phyloP scores from a whole-genome alignment of 1,284 basidiomycete genomes.

The Rhodotorula sp. region DNA sequence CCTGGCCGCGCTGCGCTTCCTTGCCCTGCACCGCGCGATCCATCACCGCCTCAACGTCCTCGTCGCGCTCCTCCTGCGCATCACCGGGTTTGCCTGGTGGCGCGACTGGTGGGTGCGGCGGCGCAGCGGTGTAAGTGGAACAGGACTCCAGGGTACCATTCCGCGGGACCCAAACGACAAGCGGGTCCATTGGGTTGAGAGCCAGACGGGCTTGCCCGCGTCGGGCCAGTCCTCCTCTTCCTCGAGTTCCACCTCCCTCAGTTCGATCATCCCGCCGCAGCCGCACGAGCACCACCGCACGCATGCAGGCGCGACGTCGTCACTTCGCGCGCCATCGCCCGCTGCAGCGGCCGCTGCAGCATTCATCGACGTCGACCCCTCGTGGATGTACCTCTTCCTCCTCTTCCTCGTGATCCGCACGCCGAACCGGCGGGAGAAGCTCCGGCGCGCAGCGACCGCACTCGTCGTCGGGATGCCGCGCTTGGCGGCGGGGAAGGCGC shows the following conservation, averaged over 20 bases:
- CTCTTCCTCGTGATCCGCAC: slow-evolving; percentile 31
- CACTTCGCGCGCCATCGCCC: background rate
- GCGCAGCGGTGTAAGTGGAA: background rate
- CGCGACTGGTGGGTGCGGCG: background rate
- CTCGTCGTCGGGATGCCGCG: slow-evolving; percentile 1
- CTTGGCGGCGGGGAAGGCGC: background rate
- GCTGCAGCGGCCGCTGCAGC: background rate
- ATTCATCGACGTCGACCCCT: slow-evolving; percentile 24
- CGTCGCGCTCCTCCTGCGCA: slow-evolving; percentile 14
- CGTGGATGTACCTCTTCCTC: slow-evolving; percentile 22
- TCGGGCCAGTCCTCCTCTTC: background rate
- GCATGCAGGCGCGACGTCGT: background rate
- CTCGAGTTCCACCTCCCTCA: slow-evolving; percentile 1
- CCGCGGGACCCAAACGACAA: background rate
- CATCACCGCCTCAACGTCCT: slow-evolving; percentile 21
- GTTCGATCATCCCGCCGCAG: slow-evolving; percentile 2
- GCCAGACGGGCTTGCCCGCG: background rate
- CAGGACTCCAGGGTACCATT: too few relatives aligned
- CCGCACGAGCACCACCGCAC: background rate
- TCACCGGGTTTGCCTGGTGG: slow-evolving; percentile 20
- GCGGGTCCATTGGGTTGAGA: slow-evolving; percentile 23
- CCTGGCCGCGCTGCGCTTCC: slow-evolving; percentile 56
- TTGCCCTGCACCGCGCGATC: slow-evolving; percentile 42
- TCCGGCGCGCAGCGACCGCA: background rate
- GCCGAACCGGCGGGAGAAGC: slow-evolving; percentile 24